phyloP scores from a whole-genome alignment of 2,329 filamentous ascomycete species.

The Helminthosporium solani region DNA sequence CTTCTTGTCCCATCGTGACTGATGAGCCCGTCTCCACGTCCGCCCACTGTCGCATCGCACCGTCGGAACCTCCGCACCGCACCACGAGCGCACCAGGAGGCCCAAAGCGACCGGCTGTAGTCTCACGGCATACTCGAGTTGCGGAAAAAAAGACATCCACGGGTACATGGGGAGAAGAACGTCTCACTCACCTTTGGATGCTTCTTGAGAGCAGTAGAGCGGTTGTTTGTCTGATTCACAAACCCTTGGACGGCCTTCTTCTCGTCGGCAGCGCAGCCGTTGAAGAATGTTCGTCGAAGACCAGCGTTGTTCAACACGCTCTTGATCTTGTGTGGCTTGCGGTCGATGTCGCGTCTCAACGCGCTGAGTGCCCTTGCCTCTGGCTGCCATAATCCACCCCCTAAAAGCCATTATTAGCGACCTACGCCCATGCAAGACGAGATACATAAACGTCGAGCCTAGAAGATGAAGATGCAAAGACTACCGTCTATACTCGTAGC shows the following conservation, averaged over 20 bases:
- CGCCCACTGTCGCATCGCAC: neutral
- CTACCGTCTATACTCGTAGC: neutral
- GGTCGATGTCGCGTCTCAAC: constrained; percentile 74
- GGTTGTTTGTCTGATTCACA: constrained; percentile 56
- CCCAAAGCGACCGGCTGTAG: neutral
- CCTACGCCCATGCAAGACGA: neutral
- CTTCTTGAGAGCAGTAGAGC: constrained; percentile 76
- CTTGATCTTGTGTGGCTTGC: constrained; percentile 69
- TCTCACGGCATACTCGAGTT: neutral
- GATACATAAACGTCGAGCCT: neutral
- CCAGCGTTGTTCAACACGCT: constrained; percentile 60
- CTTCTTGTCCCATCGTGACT: neutral
- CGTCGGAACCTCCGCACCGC: neutral
- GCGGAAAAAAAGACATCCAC: constrained; percentile 4
- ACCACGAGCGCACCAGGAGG: neutral
- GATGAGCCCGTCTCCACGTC: neutral
- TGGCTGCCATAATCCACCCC: constrained; percentile 80
- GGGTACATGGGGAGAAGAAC: too few relatives aligned
- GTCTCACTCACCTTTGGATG: constrained; percentile 71
- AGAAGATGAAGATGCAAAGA: neutral
- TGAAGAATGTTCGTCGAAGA: constrained; percentile 67
- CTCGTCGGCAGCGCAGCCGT: constrained; percentile 55
- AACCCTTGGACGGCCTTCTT: constrained; percentile 69
- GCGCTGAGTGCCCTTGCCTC: constrained; percentile 65
- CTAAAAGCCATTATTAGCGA: constrained; percentile 43